Evolutionary conservation across 495 filamentous ascomycete species (phyloP).

Genomic region (Rostrohypoxylon terebratum): DNA sequence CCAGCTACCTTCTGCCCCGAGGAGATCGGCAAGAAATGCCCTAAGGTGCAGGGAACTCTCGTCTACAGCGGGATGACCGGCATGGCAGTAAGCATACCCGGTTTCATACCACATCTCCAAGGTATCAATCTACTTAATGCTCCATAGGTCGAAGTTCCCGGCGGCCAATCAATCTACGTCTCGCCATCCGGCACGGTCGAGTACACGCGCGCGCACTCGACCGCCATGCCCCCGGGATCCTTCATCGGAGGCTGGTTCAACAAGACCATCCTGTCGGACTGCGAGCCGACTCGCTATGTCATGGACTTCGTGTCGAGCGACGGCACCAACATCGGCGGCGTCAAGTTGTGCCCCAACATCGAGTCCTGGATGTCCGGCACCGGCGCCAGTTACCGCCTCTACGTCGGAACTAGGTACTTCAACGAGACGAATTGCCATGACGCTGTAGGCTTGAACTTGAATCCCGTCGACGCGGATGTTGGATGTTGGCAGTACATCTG

Average conservation of each 20-base stretch:
- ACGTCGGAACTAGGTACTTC: constrained; percentile 36
- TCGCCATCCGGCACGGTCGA: constrained; percentile 64
- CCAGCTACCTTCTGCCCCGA: constrained; percentile 42
- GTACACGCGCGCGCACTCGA: constrained; percentile 72
- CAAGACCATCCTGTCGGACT: constrained; percentile 38
- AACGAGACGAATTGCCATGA: constrained; percentile 34
- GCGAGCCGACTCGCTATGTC: constrained; percentile 27
- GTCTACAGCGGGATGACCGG: constrained; percentile 29
- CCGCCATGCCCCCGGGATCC: constrained; percentile 66
- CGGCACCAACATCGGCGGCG: constrained; percentile 31
- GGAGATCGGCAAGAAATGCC: constrained; percentile 17
- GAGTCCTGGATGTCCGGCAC: constrained; percentile 24
- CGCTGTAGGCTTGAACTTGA: constrained; percentile 33
- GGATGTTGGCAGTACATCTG: constrained; percentile 46
- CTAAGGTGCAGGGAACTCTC: constrained; percentile 38
- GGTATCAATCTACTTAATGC: constrained; percentile 22
- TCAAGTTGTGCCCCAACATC: constrained; percentile 39
- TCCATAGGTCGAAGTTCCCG: constrained; percentile 66
- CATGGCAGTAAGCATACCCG: constrained; percentile 39
- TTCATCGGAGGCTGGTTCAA: constrained; percentile 56
- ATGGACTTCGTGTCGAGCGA: constrained; percentile 41
- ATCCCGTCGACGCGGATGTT: background rate
- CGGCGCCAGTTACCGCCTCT: constrained; percentile 30
- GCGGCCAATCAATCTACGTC: constrained; percentile 74
- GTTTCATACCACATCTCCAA: background rate